Evolutionary conservation across 768 basidiomycete species (phyloP).

Genomic region (Multifurca ochricompacta): DNA sequence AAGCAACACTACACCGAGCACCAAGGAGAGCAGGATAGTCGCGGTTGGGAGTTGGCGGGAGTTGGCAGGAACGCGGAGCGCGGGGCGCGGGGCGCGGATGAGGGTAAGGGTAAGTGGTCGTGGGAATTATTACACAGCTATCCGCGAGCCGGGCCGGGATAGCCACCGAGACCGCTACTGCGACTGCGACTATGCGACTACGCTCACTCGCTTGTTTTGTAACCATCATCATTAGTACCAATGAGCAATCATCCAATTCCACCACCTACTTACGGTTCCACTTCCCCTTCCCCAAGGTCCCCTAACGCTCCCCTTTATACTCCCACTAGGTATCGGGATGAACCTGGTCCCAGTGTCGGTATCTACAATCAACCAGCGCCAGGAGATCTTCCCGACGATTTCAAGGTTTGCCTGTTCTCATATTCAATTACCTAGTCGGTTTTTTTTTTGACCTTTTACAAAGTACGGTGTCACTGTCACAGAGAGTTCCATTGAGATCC

Average conservation of each 20-base stretch:
- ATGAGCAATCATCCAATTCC: slow-evolving; percentile 43
- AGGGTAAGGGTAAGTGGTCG: too few relatives aligned
- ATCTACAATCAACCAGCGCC: slow-evolving; percentile 65
- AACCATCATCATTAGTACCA: slow-evolving; percentile 11
- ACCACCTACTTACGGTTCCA: slow-evolving; percentile 50
- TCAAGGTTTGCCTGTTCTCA: slow-evolving; percentile 55
- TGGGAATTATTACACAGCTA: slow-evolving; percentile 1
- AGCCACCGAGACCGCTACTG: too few relatives aligned
- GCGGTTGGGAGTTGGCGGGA: too few relatives aligned
- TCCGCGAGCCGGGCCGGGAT: not conserved
- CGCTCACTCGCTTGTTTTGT: too few relatives aligned
- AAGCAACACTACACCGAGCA: too few relatives aligned
- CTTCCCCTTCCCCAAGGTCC: slow-evolving; percentile 33
- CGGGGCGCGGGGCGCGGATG: too few relatives aligned
- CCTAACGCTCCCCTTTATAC: slow-evolving; percentile 51
- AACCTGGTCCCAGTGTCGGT: slow-evolving; percentile 36
- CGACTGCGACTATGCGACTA: too few relatives aligned
- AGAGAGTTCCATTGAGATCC: slow-evolving; percentile 69
- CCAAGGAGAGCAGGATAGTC: too few relatives aligned
- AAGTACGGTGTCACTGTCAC: slow-evolving; percentile 78
- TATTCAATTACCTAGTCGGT: not conserved
- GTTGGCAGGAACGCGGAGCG: too few relatives aligned
- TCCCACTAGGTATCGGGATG: slow-evolving; percentile 17
- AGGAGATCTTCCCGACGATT: slow-evolving; percentile 85
- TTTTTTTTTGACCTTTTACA: slow-evolving; percentile 17